Base-by-base conservation (phyloP, 2,329 filamentous ascomycete species). In the Cladosporium austrohemisphaericum region DNA sequence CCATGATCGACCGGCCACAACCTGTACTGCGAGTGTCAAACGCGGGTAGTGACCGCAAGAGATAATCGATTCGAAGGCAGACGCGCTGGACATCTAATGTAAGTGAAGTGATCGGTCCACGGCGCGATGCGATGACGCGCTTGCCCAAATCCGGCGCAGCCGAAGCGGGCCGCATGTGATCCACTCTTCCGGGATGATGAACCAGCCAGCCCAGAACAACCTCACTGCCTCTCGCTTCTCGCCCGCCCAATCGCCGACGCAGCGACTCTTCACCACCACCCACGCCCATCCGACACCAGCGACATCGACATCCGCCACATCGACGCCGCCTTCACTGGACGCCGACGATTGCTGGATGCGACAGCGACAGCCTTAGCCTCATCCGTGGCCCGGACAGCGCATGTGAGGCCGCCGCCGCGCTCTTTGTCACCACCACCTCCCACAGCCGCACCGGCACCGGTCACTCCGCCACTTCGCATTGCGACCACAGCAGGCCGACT, bases 1-100 rank as follows among this genome's bases (percentile, higher is more conserved):
- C 71, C 71, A 73, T 73, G 36, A 13, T 5, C 23, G 18, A 6
- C 3, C 10, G n/a, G n/a, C n/a, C n/a, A n/a, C n/a, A n/a, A n/a
- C n/a, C n/a, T n/a, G n/a, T n/a, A n/a, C n/a, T n/a, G n/a, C n/a
- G n/a, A n/a, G n/a, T n/a, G n/a, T n/a, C n/a, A n/a, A n/a, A n/a
- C n/a, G n/a, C n/a, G n/a, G n/a, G n/a, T n/a, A n/a, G n/a, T n/a
- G n/a, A n/a, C n/a, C n/a, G n/a, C n/a, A n/a, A n/a, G n/a, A n/a
- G n/a, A n/a, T n/a, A n/a, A n/a, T n/a, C n/a, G n/a, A n/a, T n/a
- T n/a, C n/a, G n/a, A n/a, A n/a, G n/a, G n/a, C n/a, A n/a, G n/a
- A n/a, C n/a, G n/a, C n/a, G n/a, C n/a, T n/a, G n/a, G n/a, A n/a
- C n/a, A n/a, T 26, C 11, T 11, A 26, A 26, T 26, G 25, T 26